phyloP scores from a whole-genome alignment of 1,284 basidiomycete species.

The Butyriboletus appendiculatus region DNA sequence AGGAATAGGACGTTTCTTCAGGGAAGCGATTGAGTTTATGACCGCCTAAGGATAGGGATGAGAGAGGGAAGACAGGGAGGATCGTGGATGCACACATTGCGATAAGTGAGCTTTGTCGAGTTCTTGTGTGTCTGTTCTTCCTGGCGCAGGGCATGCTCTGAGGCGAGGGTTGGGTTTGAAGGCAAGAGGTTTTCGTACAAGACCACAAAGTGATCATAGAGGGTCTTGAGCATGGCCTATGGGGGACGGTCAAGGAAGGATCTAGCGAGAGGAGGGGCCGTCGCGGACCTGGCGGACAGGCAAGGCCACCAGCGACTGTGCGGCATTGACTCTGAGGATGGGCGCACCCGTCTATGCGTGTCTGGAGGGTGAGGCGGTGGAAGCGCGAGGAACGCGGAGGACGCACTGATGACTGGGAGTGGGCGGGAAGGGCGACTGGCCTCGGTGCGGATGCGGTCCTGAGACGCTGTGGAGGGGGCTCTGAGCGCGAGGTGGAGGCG shows the following conservation, averaged over 20 bases:
- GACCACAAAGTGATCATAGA: constrained; percentile 69
- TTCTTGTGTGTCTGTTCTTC: constrained; percentile 75
- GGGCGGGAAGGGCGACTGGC: constrained; percentile 43
- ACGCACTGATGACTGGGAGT: constrained; percentile 41
- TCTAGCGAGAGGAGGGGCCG: not conserved
- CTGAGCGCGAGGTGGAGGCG: constrained; percentile 20
- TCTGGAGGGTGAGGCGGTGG: not conserved
- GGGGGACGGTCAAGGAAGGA: constrained; percentile 6
- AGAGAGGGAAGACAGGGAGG: not conserved
- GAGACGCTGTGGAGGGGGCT: constrained; percentile 65
- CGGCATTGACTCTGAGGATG: constrained; percentile 62
- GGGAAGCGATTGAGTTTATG: constrained; percentile 67
- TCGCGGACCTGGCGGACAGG: constrained; percentile 65
- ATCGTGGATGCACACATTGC: constrained; percentile 53
- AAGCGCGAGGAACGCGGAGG: not conserved
- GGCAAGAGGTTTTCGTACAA: constrained; percentile 59
- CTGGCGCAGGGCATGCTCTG: constrained; percentile 75
- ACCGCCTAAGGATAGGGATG: constrained; percentile 52
- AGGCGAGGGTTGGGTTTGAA: constrained; percentile 56
- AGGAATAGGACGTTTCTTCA: constrained; percentile 73
- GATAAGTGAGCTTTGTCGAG: constrained; percentile 75
- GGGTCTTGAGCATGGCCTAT: constrained; percentile 69
- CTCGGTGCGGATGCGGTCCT: constrained; percentile 45
- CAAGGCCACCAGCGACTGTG: constrained; percentile 63
- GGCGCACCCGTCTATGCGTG: constrained; percentile 57